phyloP scores from a whole-genome alignment of 2,329 filamentous ascomycete genomes.

The Helminthosporium solani region DNA sequence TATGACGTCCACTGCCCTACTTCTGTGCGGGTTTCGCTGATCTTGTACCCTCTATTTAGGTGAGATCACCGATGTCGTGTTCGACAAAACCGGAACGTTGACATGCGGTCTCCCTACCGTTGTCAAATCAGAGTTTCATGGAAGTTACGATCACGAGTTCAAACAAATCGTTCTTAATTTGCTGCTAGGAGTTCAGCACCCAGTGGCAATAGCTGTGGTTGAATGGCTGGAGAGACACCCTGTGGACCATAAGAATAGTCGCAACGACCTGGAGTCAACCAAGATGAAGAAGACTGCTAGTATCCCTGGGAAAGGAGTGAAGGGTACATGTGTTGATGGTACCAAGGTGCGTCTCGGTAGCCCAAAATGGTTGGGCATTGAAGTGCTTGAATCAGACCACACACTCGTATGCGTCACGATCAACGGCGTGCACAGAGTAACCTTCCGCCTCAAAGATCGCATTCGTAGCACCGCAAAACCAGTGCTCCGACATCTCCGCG shows the following conservation, averaged over 20 bases:
- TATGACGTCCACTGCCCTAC: too few species aligned
- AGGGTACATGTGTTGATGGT: constrained; percentile 35
- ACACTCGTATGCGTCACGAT: constrained; percentile 40
- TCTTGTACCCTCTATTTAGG: too few species aligned
- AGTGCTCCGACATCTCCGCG: constrained; percentile 54
- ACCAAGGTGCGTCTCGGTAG: constrained; percentile 48
- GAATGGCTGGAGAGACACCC: constrained; percentile 37
- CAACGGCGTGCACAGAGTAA: constrained; percentile 40
- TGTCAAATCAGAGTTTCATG: constrained; percentile 22
- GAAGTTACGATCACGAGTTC: constrained; percentile 7
- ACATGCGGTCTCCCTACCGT: constrained; percentile 58
- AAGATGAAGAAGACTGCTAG: constrained; percentile 33
- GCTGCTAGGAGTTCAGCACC: constrained; percentile 51
- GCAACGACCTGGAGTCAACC: constrained; percentile 5
- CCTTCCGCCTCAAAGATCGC: constrained; percentile 53
- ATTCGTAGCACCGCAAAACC: constrained; percentile 53
- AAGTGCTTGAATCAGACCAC: constrained; percentile 31
- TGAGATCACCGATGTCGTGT: constrained; percentile 64
- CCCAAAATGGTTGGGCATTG: constrained; percentile 48
- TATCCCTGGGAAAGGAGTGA: constrained; percentile 48
- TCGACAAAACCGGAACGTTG: constrained; percentile 80
- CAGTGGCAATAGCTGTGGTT: constrained; percentile 53
- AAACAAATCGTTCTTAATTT: constrained; percentile 42
- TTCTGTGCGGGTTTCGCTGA: too few species aligned
- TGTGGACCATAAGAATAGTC: not conserved